phyloP scores from a whole-genome alignment of 2,329 filamentous ascomycete species.

The Diaporthe australafricana region DNA sequence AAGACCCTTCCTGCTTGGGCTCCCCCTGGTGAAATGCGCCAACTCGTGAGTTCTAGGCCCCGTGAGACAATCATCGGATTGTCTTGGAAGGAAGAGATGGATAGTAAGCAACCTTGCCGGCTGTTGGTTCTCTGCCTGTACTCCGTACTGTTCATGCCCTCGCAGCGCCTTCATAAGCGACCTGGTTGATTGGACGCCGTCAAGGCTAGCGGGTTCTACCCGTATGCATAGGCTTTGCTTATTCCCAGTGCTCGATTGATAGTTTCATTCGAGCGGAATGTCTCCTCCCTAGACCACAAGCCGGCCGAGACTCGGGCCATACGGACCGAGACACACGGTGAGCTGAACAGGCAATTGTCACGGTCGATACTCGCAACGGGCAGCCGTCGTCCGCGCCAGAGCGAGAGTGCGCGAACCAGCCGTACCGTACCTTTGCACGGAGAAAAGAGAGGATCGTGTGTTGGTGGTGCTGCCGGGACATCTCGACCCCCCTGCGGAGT shows the following conservation, averaged over 20 bases:
- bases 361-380: background rate
- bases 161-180: background rate
- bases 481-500: background rate
- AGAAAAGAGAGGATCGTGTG: background rate
- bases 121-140: background rate
- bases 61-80: background rate
- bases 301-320: slow-evolving; percentile 16
- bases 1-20: background rate
- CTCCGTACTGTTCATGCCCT: background rate
- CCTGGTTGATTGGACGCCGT: background rate
- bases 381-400: background rate
- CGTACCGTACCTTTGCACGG: background rate
- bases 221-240: background rate
- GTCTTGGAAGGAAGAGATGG: background rate
- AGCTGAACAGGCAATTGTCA: background rate
- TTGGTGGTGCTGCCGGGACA: background rate
- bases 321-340: slow-evolving; percentile 4
- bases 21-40: background rate
- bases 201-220: background rate
- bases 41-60: slow-evolving; percentile 3
- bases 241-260: background rate
- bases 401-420: background rate
- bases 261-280: background rate
- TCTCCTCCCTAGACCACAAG: background rate
- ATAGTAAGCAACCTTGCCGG: background rate